Conservation (phyloP, 1,139 yeast genomes). For the Suhomyces bokatorum region DNA sequence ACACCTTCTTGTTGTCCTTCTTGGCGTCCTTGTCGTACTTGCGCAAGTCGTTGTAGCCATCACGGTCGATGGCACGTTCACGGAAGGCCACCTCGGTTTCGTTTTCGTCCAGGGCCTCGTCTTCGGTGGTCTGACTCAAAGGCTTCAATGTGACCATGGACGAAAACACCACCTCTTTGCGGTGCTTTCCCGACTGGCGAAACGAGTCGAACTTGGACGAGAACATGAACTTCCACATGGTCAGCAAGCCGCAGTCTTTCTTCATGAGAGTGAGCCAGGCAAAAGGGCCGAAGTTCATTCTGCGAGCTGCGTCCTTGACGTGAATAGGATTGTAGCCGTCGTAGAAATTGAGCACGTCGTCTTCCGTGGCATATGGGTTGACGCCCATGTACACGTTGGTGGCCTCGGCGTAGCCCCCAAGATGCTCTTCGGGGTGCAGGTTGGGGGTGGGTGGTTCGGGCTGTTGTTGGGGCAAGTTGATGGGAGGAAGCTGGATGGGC, state of each 20-base stretch:
- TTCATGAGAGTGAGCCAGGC: constrained; percentile 39
- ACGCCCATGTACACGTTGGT: constrained; percentile 25
- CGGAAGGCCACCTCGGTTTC: constrained; percentile 10
- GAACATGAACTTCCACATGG: constrained; percentile 18
- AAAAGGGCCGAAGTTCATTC: constrained; percentile 25
- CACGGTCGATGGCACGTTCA: constrained; percentile 30
- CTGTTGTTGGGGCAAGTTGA: constrained; percentile 4
- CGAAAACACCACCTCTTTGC: background rate
- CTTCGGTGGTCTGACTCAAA: background rate
- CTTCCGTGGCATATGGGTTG: constrained; percentile 24
- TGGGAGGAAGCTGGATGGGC: constrained; percentile 16
- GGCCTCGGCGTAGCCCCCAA: constrained; percentile 1
- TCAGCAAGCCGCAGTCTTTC: constrained; percentile 17
- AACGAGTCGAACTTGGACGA: constrained; percentile 6
- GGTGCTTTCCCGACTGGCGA: background rate
- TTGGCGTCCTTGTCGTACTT: constrained; percentile 19
- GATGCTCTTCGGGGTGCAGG: background rate
- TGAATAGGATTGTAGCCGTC: constrained; percentile 27
- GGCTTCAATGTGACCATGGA: constrained; percentile 4
- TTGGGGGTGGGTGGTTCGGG: background rate
- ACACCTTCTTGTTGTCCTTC: background rate
- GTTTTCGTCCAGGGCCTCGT: constrained; percentile 4
- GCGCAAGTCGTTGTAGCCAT: constrained; percentile 31
- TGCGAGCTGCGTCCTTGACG: constrained; percentile 21
- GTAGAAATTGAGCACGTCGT: constrained; percentile 21